Base-by-base conservation (phyloP, 805 yeast genomes). In the Saturnispora saitoi region DNA sequence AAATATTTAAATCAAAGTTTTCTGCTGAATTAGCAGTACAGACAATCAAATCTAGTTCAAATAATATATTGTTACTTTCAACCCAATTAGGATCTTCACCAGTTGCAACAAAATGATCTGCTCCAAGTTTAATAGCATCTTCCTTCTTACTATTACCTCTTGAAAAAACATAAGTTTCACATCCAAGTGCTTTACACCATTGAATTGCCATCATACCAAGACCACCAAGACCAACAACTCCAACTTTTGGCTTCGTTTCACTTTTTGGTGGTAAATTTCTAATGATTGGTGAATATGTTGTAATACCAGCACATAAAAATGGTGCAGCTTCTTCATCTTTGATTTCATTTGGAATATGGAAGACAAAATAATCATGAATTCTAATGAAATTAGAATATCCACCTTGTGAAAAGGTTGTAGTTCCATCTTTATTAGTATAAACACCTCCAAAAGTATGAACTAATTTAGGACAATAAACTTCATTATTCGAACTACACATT, bases 291-390 rank as follows among this genome's bases (percentile, higher is more conserved):
- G 86, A 75, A 67, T 69, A 83, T 12, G 78, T 81, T 11, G 91
- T 84, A 60, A 81, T 68, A 48, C 91, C 91, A 48, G 87, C 91
- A 70, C 91, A 84, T 68, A 83, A 66, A 67, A 84, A 67, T 46
- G 90, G 89, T 4, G 88, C 89, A 28, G 79, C 86, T 26, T 70
- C 67, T 32, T 71, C 76, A 41, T 77, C 69, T 32, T 74, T 69
- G 38, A 80, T 57, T 14, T 56, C 63, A 12, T 76, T 76, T 41
- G 91, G 90, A 50, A 83, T 75, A 42, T 78, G 78, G 67, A 83
- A 73, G 3, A 73, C 82, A 61, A 79, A 79, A 50, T 73, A 70
- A 62, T 81, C 84, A 62, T 79, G 75, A 44, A 80, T 78, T 54
- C 87, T 74, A 38, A 80, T 72, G 63, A 78, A 79, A 42, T 79